Conservation (phyloP, 768 basidiomycete species). For the Phaeotremella skinneri region DNA sequence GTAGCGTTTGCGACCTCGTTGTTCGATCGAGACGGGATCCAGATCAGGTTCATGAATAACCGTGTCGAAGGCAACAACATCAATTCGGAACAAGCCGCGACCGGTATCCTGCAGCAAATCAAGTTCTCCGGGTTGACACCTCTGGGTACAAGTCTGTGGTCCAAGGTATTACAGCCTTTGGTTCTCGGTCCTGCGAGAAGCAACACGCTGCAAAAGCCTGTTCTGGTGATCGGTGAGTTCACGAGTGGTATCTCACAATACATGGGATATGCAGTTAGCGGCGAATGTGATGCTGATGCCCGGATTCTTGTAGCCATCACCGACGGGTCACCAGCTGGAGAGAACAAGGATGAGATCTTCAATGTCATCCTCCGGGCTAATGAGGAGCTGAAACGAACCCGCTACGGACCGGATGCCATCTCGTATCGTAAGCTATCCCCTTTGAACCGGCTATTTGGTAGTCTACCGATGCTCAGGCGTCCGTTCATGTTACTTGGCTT, state of each 20-base stretch:
- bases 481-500: neutral
- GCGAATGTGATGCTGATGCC: neutral
- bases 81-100: conserved; percentile 46
- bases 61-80: conserved; percentile 53
- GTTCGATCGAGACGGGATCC: conserved; percentile 54
- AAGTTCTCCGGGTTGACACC: conserved; percentile 54
- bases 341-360: conserved; percentile 46
- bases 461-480: neutral
- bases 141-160: conserved; percentile 51
- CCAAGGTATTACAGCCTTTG: conserved; percentile 54
- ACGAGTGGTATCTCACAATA: conserved; percentile 17
- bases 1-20: conserved; percentile 52
- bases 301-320: conserved; percentile 27
- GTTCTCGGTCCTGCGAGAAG: conserved; percentile 51
- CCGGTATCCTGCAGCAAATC: conserved; percentile 50
- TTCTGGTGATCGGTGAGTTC: conserved; percentile 52
- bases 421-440: conserved; percentile 46
- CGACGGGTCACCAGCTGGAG: conserved; percentile 46
- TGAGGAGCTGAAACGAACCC: conserved; percentile 43
- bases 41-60: conserved; percentile 54
- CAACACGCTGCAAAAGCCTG: conserved; percentile 52
- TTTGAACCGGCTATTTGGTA: neutral
- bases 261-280: neutral
- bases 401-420: conserved; percentile 50
- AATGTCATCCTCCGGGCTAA: conserved; percentile 48